A percentile compares a stretch with the other conserved stretches of the same genome.
Evolutionary conservation across 169 alveolate genomes (phyloP).

Genomic region (Perkinsus marinus): DNA sequence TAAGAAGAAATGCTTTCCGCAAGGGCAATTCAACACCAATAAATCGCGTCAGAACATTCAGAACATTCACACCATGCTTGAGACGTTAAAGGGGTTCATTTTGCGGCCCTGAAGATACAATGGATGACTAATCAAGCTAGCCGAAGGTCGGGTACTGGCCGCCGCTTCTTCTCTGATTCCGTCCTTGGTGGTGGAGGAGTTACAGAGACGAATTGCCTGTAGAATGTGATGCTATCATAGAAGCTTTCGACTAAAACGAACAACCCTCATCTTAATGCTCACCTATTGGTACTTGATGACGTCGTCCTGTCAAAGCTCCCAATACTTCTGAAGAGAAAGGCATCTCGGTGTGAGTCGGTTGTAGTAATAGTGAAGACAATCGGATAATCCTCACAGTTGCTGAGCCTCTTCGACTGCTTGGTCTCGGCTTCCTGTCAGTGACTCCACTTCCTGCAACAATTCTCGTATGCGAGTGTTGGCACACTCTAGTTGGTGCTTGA

Average conservation of each 20-base stretch:
- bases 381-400: background rate
- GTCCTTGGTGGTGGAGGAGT: background rate
- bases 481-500: background rate
- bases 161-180: background rate
- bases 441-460: background rate
- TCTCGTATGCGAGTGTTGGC: background rate
- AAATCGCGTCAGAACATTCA: no score
- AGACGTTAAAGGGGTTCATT: background rate
- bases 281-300: no score
- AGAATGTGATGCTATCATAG: background rate
- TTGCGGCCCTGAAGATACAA: background rate
- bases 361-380: background rate
- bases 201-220: background rate
- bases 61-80: background rate
- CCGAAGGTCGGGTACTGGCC: background rate
- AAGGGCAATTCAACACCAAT: no score
- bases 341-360: no score
- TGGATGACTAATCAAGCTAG: background rate
- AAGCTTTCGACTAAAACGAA: no score
- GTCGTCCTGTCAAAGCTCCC: no score
- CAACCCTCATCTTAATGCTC: no score
- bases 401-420: background rate
- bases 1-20: no score
- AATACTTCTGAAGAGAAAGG: no score
- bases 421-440: background rate